phyloP scores from a whole-genome alignment of 345 rosid species.

The Aegle marmelos region DNA sequence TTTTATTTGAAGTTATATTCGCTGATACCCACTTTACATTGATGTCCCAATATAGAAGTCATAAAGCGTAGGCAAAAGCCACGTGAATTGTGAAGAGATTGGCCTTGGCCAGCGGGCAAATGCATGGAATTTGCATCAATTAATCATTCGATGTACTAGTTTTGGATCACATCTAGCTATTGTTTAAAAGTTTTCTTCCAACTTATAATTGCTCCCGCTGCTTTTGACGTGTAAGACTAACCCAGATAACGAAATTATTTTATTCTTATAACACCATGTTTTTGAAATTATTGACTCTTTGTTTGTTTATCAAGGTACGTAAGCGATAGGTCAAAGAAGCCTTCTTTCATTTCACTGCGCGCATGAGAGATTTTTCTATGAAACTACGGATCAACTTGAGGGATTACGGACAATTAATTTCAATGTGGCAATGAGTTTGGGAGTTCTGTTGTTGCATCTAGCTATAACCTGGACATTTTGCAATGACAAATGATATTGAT shows the following conservation, averaged over 20 bases:
- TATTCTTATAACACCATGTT: not conserved
- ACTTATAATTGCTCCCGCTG: constrained; percentile 24
- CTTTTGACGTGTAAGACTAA: constrained; percentile 11
- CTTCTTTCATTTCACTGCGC: too few species aligned
- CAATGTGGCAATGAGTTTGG: too few species aligned
- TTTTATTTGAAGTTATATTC: constrained; percentile 32
- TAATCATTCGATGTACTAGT: constrained; percentile 30
- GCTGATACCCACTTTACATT: constrained; percentile 13
- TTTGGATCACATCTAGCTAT: constrained; percentile 29
- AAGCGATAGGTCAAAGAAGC: too few species aligned
- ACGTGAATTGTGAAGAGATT: constrained; percentile 3
- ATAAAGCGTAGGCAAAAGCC: not conserved
- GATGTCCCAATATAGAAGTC: not conserved
- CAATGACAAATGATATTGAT: not conserved
- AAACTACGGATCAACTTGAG: too few species aligned
- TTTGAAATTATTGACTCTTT: not conserved
- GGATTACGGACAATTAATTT: too few species aligned
- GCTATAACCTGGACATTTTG: not conserved
- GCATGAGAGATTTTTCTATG: too few species aligned
- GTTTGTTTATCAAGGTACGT: not conserved
- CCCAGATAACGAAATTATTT: not conserved
- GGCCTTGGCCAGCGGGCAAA: not conserved
- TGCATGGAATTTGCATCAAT: constrained; percentile 7
- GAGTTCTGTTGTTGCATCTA: too few species aligned
- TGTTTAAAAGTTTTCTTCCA: constrained; percentile 21